Conservation (phyloP, 2,329 filamentous ascomycete genomes). For the Penicillium sp. region DNA sequence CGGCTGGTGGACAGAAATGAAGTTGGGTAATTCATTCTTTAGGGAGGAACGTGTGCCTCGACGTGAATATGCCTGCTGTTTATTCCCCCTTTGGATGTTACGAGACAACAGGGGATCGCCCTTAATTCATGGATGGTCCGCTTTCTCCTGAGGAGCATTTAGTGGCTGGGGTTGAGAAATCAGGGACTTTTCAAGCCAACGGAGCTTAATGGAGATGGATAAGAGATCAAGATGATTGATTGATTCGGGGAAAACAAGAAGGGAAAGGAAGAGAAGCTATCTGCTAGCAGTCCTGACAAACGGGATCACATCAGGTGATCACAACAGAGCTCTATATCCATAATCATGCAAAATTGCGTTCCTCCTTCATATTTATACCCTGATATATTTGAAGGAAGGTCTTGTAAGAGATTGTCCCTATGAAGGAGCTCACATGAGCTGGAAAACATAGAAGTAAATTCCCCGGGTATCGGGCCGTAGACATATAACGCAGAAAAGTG, state of each 20-base stretch:
- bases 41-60: neutral
- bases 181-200: neutral
- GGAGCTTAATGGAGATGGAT: neutral
- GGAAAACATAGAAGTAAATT: neutral
- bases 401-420: neutral
- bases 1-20: neutral
- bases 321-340: neutral
- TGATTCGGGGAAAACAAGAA: too few species aligned
- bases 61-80: neutral
- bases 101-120: neutral
- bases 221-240: too few species aligned
- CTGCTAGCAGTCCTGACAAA: too few species aligned
- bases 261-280: too few species aligned
- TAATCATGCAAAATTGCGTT: neutral
- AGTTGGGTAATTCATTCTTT: neutral
- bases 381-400: neutral
- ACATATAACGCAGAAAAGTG: neutral
- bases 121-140: neutral
- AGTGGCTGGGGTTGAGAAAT: neutral
- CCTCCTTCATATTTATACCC: neutral
- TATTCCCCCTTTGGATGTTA: neutral
- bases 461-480: neutral
- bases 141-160: neutral
- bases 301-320: too few species aligned
- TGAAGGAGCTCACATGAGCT: neutral